These are phyloP conservation scores for Wallacemonas sp. DNA, from an alignment of 208 protist species.

Conservation along the genomic window DNA sequence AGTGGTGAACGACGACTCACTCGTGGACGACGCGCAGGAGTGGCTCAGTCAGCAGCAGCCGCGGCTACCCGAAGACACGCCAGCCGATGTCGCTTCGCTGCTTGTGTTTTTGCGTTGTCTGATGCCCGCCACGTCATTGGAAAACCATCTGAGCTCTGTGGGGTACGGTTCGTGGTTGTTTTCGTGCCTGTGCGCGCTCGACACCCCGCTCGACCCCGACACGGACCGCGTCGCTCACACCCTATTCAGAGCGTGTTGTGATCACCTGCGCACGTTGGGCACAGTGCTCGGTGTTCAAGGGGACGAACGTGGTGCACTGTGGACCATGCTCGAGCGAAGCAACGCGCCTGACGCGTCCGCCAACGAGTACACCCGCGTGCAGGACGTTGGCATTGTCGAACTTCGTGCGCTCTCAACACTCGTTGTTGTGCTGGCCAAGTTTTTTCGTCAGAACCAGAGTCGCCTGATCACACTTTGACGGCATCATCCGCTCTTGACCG, in stretches of 20 bases:
- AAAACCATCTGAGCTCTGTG: slow-evolving; percentile 3
- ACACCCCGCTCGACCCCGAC: slow-evolving; percentile 78
- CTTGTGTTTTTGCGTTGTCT: slow-evolving; percentile 47
- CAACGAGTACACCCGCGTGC: slow-evolving; percentile 35
- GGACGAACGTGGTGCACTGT: slow-evolving; percentile 42
- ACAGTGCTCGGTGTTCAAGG: slow-evolving; percentile 34
- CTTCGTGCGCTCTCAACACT: slow-evolving; percentile 71
- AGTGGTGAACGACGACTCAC: not conserved
- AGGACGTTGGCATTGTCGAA: slow-evolving; percentile 51
- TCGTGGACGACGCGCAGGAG: not conserved
- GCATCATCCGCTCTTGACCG: not conserved
- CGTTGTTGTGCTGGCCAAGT: slow-evolving; percentile 65
- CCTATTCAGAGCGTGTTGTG: slow-evolving; percentile 65
- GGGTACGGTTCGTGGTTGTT: slow-evolving; percentile 77
- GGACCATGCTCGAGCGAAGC: slow-evolving; percentile 2
- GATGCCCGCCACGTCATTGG: slow-evolving; percentile 23
- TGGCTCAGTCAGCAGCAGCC: not conserved
- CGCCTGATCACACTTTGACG: slow-evolving; percentile 69
- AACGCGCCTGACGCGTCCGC: not conserved
- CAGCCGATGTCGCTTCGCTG: not conserved
- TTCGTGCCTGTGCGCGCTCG: slow-evolving; percentile 47
- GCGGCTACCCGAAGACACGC: not conserved
- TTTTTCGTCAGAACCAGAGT: slow-evolving; percentile 84
- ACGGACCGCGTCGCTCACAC: slow-evolving; percentile 68
- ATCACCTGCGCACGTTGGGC: slow-evolving; percentile 58